phyloP scores from a whole-genome alignment of 1,284 basidiomycete species.

The Cronartium quercuum region DNA sequence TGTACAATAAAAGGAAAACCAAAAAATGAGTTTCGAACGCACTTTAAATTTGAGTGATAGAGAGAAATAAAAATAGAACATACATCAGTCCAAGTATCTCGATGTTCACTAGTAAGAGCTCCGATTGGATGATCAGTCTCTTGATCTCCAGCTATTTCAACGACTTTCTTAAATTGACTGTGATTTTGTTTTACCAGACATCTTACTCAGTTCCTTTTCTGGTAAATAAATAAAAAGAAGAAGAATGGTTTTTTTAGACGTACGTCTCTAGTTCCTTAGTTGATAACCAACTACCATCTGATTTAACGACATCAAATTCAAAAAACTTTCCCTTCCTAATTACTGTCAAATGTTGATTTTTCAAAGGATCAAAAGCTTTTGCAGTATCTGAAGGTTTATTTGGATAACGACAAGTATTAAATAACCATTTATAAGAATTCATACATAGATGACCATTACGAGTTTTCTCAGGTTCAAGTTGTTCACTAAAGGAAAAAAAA shows the following conservation, averaged over 20 bases:
- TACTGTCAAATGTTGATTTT: constrained; percentile 82
- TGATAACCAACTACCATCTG: constrained; percentile 62
- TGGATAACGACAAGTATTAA: constrained; percentile 85
- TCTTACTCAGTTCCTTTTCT: constrained; percentile 36
- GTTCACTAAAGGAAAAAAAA: constrained; percentile 54
- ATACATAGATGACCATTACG: constrained; percentile 79
- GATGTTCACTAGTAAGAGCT: constrained; percentile 76
- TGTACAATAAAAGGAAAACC: neutral
- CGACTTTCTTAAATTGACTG: constrained; percentile 72
- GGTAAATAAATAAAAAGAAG: neutral
- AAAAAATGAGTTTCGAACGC: neutral
- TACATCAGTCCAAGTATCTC: constrained; percentile 82
- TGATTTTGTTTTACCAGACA: constrained; percentile 8
- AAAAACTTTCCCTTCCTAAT: constrained; percentile 87
- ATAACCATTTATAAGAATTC: constrained; percentile 92
- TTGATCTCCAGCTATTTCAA: constrained; percentile 60
- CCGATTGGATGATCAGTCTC: constrained; percentile 60
- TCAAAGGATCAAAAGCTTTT: constrained; percentile 66
- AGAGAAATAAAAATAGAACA: constrained; percentile 42
- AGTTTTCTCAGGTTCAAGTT: constrained; percentile 83
- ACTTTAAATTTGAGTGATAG: neutral
- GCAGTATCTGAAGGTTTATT: constrained; percentile 76
- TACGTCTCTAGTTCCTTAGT: constrained; percentile 70
- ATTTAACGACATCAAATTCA: constrained; percentile 63
- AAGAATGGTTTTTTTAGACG: constrained; percentile 29